Conservation (phyloP, 225 moss, liverwort and hornwort species). For the Physcomitrellopsis africana region DNA sequence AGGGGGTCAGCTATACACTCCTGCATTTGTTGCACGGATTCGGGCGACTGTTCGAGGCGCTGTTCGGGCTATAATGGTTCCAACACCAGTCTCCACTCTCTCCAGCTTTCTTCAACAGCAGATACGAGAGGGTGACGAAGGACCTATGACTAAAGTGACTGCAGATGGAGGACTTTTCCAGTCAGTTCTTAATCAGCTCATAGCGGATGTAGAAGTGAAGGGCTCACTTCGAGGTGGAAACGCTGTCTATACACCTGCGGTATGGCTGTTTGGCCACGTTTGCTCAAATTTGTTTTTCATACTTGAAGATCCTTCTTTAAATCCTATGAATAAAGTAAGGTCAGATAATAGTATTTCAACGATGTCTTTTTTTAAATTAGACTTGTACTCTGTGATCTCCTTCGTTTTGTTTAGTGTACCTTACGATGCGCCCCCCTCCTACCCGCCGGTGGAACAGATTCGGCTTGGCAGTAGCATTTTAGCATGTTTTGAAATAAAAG, state of each 20-base stretch:
- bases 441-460: neutral
- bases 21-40: constrained; percentile 86
- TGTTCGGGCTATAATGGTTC: constrained; percentile 84
- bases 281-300: constrained; percentile 1
- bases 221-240: constrained; percentile 96
- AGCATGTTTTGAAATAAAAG: neutral
- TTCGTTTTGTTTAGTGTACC: no score
- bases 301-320: neutral
- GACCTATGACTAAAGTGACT: constrained; percentile 59
- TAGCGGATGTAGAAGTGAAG: constrained; percentile 79
- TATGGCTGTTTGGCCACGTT: constrained; percentile 39
- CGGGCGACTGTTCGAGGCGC: constrained; percentile 82
- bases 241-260: constrained; percentile 89
- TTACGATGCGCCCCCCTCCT: no score
- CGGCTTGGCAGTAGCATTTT: neutral
- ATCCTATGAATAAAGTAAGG: constrained; percentile 7
- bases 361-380: neutral
- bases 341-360: neutral
- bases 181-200: constrained; percentile 79
- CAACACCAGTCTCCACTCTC: constrained; percentile 74
- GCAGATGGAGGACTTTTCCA: constrained; percentile 86
- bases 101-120: constrained; percentile 80
- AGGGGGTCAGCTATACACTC: constrained; percentile 96
- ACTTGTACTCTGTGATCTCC: neutral
- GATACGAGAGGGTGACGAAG: constrained; percentile 83